A percentile compares a stretch with the other conserved stretches of the same genome.
These are phyloP conservation scores for Russula lepida DNA, from an alignment of 768 basidiomycete species.

Conservation along the genomic window DNA sequence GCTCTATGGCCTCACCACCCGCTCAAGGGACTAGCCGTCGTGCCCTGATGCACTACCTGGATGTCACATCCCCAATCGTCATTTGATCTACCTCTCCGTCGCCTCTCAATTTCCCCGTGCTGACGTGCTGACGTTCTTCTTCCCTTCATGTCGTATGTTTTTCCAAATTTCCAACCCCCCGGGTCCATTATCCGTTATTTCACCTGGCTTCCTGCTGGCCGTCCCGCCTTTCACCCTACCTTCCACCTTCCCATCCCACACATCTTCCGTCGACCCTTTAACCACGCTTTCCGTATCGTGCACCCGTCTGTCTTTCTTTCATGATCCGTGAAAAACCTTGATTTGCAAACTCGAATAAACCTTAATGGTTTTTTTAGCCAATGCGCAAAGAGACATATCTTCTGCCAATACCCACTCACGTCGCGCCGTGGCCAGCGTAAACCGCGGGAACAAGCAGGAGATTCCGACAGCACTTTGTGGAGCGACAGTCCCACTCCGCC, in stretches of 20 bases:
- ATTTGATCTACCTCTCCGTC: neutral
- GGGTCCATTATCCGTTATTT: neutral
- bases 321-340: neutral
- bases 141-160: neutral
- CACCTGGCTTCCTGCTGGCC: neutral
- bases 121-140: constrained; percentile 1
- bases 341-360: neutral
- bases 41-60: neutral
- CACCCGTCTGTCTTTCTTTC: no score
- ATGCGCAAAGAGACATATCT: constrained; percentile 20
- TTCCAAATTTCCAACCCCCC: neutral
- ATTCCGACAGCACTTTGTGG: neutral
- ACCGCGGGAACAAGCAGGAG: neutral
- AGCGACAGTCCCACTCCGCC: neutral
- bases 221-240: neutral
- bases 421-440: constrained; percentile 24
- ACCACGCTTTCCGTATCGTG: neutral
- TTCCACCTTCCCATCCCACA: neutral
- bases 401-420: constrained; percentile 19
- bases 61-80: constrained; percentile 2
- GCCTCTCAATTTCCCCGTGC: neutral
- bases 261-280: neutral
- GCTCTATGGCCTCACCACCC: neutral
- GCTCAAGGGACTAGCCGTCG: constrained; percentile 2
- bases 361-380: constrained; percentile 1